A percentile compares a stretch with the other conserved stretches of the same genome.
Evolutionary conservation across 768 basidiomycete genomes (phyloP).

Genomic region (Lentinula boryana): DNA sequence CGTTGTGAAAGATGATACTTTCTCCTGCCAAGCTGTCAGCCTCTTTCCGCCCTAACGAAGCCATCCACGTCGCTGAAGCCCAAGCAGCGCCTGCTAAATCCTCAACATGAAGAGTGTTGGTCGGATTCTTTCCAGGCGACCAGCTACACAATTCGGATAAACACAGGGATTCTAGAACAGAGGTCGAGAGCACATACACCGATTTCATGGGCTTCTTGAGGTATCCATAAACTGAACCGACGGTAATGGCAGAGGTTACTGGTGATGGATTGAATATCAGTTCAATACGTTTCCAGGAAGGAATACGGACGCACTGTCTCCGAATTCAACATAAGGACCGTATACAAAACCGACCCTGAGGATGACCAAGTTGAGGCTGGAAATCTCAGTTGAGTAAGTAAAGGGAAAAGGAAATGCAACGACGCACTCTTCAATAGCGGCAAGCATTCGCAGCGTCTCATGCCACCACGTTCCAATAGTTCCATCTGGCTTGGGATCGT

Average conservation of each 20-base stretch:
- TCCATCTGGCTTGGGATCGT: slow-evolving; percentile 65
- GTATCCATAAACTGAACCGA: slow-evolving; percentile 77
- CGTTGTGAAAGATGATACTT: slow-evolving; percentile 59
- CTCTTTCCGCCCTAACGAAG: slow-evolving; percentile 50
- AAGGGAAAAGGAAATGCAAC: slow-evolving; percentile 4
- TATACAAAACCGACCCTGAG: slow-evolving; percentile 72
- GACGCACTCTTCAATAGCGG: slow-evolving; percentile 67
- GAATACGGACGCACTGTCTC: slow-evolving; percentile 46
- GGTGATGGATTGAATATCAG: slow-evolving; percentile 9
- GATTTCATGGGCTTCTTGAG: slow-evolving; percentile 83
- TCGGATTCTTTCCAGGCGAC: slow-evolving; percentile 72
- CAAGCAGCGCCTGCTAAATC: slow-evolving; percentile 76
- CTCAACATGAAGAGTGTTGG: slow-evolving; percentile 70
- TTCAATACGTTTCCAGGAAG: slow-evolving; percentile 6
- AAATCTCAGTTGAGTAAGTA: slow-evolving; percentile 1
- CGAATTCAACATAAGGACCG: slow-evolving; percentile 74
- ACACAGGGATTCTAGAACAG: not conserved
- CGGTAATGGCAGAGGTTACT: slow-evolving; percentile 70
- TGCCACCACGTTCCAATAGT: slow-evolving; percentile 85
- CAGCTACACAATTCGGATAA: slow-evolving; percentile 41
- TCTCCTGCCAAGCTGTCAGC: slow-evolving; percentile 66
- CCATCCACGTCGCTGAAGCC: slow-evolving; percentile 77
- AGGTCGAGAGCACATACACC: slow-evolving; percentile 40
- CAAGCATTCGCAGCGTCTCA: slow-evolving; percentile 70
- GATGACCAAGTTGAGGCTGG: slow-evolving; percentile 75